Evolutionary conservation across 805 yeast genomes (phyloP), one percentile per base, ranked within the genome.

Genomic region (Ogataea siamensis): DNA sequence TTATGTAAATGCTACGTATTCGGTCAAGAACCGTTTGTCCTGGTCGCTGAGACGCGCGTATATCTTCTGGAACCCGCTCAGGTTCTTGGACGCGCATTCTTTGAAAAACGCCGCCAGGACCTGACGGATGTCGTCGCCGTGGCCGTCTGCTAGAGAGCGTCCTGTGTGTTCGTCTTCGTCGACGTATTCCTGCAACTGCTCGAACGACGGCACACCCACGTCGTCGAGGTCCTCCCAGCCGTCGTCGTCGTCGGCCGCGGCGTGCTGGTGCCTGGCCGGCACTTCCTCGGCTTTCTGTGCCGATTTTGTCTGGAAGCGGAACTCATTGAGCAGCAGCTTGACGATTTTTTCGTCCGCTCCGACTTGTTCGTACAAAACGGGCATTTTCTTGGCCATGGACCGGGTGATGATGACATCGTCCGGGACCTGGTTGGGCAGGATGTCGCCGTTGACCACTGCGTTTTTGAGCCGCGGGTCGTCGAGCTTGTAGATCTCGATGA

Each of bases 221-320:
- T 78, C 85, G 11, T 82, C 87, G 43, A 81, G 64, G 50, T 83
- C 93, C 50, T 85, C 93, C 89, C 93, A 83, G 1, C 73, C 87
- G 10, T 64, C 77, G 26, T 67, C 74, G 16, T 54, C 69, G n/a
- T 58, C 71, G 3, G 25, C 12, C 8, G 25, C n/a, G n/a, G n/a
- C n/a, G n/a, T n/a, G 7, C 53, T 70, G 32, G 24, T 22, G 15
- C 31, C 32, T 5, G 36, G 28, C 26, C 43, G 44, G n/a, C 2
- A 65, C 16, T 1, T 71, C 63, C 42, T 66, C 68, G 0, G 76
- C 73, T 44, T 72, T 80, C 13, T 41, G 34, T 2, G 37, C 38
- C 3, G 59, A 37, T 37, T 67, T 71, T 19, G 69, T 64, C 47
- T 86, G 94, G 48, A 79, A 77, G 16, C 69, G 71, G 33, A 88